Evolutionary conservation across 805 yeast genomes (phyloP).

Genomic region (Torulaspora gathmanii): DNA sequence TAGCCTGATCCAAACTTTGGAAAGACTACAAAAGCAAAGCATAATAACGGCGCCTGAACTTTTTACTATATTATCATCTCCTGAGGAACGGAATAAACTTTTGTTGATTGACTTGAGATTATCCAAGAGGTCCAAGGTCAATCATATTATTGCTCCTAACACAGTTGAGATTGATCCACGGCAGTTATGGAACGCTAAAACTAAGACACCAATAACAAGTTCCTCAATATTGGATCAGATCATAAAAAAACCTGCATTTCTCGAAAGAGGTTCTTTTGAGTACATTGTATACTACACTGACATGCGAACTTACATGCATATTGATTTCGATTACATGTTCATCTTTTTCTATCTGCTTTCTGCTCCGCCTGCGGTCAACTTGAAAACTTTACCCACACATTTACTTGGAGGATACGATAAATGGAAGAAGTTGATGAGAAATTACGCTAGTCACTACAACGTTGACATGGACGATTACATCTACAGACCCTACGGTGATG

Average conservation of each 20-base stretch:
- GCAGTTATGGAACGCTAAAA: constrained; percentile 26
- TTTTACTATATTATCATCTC: constrained; percentile 42
- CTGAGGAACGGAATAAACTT: constrained; percentile 40
- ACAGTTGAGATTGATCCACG: constrained; percentile 41
- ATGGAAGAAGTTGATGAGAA: constrained; percentile 38
- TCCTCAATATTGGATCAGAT: constrained; percentile 31
- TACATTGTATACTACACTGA: constrained; percentile 41
- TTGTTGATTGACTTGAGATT: constrained; percentile 42
- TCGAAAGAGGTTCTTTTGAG: constrained; percentile 33
- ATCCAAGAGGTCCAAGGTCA: constrained; percentile 29
- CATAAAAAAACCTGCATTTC: constrained; percentile 28
- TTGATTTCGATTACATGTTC: constrained; percentile 34
- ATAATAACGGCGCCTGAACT: constrained; percentile 40
- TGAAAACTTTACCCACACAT: constrained; percentile 28
- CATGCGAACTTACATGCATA: constrained; percentile 32
- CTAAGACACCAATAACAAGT: constrained; percentile 33
- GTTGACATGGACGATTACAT: constrained; percentile 26
- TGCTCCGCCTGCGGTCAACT: constrained; percentile 19
- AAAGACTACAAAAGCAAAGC: constrained; percentile 48
- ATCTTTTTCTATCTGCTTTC: constrained; percentile 31
- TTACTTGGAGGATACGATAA: constrained; percentile 45
- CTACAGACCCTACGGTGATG: constrained; percentile 13
- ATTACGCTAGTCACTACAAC: constrained; percentile 24
- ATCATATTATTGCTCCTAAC: constrained; percentile 39
- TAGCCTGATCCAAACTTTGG: constrained; percentile 24